Base-by-base conservation (phyloP, 202 grass and related monocot genomes). In the Elaeis oleifera region DNA sequence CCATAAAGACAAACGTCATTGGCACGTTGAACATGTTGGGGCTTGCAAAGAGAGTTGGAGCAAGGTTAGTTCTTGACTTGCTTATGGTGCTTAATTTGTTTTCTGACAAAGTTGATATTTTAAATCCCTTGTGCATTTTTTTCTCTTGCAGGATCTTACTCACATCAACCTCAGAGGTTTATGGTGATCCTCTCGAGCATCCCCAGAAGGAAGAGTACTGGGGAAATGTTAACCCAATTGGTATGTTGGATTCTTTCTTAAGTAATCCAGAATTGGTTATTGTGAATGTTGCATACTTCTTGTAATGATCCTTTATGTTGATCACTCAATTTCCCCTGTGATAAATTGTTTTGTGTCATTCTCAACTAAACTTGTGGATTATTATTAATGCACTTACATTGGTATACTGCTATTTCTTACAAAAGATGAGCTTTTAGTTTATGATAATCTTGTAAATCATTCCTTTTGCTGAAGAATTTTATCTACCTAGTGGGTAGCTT, bases 141-240 rank as follows among this genome's bases (percentile, higher is more conserved):
- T 81, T 80, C 27, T 54, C 67, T 36, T 52, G 53, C 63, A 99
- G 89, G 65, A 99, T 99, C 71, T 87, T 99, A 59, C 82, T 99
- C 69, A 99, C 95, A 53, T 99, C 95, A 20, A 99, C 95, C 49
- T 99, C 95, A 67, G 95, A 99, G 76, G 95, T 99, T 23, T 99
- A 99, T 15, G 95, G 89, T 78, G 95, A 99, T 80, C 95, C 95
- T 0, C 80, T 99, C 11, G 95, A 94, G 78, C 95, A 99, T 56
- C 95, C 95, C 68, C 95, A 99, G 49, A 99, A 78, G 0, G 95
- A 99, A 83, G 85, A 90, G 49, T 99, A 99, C 71, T 99, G 95
- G 95, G 95, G 95, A 77, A 99, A 99, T 89, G 95, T 99, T 70
- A 99, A 99, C 80, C 95, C 95, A 53, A 99, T 99, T 71, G 95